These are phyloP conservation scores for Plantago major DNA, from an alignment of 257 asterid species.

Conservation along the genomic window DNA sequence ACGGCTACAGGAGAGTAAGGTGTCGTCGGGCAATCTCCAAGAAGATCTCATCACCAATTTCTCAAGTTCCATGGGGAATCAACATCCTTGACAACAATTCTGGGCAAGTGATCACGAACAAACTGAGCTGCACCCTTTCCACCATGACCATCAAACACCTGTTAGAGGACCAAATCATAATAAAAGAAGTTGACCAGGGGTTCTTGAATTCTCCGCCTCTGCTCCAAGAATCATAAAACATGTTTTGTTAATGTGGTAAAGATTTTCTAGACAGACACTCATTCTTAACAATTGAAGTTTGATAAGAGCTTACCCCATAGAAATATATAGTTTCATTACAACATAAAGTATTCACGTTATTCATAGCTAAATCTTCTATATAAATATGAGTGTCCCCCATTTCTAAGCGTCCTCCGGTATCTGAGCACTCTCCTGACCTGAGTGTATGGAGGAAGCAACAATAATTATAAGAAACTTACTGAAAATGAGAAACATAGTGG, in stretches of 20 bases:
- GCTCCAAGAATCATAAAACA: no score
- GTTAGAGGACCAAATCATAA: constrained; percentile 24
- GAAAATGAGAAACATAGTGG: constrained; percentile 3
- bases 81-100: constrained; percentile 73
- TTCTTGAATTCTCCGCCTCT: not conserved
- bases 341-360: constrained; percentile 41
- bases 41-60: constrained; percentile 76
- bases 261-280: no score
- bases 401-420: constrained; percentile 60
- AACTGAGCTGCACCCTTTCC: constrained; percentile 89
- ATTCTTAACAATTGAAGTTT: not conserved
- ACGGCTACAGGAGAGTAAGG: no score
- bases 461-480: constrained; percentile 10
- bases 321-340: constrained; percentile 75
- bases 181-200: constrained; percentile 12
- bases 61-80: constrained; percentile 85
- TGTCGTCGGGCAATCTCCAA: no score
- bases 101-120: constrained; percentile 81
- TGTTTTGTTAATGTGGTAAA: no score
- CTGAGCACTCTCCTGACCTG: constrained; percentile 82
- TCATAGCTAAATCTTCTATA: constrained; percentile 66
- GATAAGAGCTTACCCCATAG: constrained; percentile 78
- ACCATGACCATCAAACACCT: constrained; percentile 97
- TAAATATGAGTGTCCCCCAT: no score
- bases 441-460: constrained; percentile 51